A percentile compares a stretch with the other conserved stretches of the same genome.
Evolutionary conservation across 2,329 filamentous ascomycete species (phyloP).

Genomic region (Trichoderma gracile): DNA sequence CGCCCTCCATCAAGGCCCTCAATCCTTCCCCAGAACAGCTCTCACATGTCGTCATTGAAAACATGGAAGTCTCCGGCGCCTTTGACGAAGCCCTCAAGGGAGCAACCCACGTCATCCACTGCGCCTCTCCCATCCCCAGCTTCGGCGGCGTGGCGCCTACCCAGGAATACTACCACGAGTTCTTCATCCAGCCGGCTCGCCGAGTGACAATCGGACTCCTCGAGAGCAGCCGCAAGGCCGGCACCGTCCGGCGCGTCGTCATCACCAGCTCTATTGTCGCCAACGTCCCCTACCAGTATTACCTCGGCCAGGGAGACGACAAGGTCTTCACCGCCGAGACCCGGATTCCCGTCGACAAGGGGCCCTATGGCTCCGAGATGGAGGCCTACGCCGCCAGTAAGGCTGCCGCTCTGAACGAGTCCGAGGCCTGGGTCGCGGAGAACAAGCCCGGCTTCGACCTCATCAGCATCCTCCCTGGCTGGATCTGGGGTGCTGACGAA

Average conservation of each 20-base stretch:
- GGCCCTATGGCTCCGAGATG: background rate
- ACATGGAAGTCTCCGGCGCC: background rate
- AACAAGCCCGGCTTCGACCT: conserved; percentile 10
- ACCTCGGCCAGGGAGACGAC: conserved; percentile 1
- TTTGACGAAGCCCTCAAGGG: conserved; percentile 16
- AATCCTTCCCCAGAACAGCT: background rate
- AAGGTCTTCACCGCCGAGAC: background rate
- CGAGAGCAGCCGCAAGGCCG: background rate
- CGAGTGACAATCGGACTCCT: background rate
- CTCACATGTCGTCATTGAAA: background rate
- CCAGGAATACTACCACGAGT: background rate
- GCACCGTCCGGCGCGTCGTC: background rate
- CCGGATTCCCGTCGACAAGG: background rate
- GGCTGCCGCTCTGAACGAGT: background rate
- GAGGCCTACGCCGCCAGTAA: conserved; percentile 8
- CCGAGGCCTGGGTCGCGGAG: conserved; percentile 1
- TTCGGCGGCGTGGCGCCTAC: background rate
- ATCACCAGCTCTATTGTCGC: background rate
- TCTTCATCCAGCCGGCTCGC: background rate
- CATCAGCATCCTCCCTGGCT: conserved; percentile 11
- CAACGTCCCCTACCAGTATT: background rate
- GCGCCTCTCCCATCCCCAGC: conserved; percentile 5
- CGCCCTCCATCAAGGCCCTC: background rate
- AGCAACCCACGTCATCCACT: conserved; percentile 9
- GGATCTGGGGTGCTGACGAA: background rate